Conservation (phyloP, 2,329 filamentous ascomycete species). For the Dissoconium aciculare region DNA sequence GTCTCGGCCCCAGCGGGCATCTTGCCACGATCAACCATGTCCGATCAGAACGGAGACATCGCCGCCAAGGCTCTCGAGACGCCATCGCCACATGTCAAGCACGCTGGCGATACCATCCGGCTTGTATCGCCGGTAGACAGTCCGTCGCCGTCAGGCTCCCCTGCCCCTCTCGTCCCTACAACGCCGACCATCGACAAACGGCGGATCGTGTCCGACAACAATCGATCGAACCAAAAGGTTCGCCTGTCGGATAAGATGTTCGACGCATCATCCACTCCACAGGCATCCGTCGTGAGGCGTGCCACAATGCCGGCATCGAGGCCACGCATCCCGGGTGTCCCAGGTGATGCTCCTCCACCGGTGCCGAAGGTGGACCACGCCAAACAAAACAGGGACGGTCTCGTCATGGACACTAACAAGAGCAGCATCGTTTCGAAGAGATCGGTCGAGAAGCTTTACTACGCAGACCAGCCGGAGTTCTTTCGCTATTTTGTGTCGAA, state of each 20-base stretch:
- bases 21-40: too few relatives aligned
- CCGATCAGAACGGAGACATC: too few relatives aligned
- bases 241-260: neutral
- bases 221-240: conserved; percentile 1
- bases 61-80: too few relatives aligned
- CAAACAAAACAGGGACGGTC: conserved; percentile 21
- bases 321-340: conserved; percentile 10
- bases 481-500: conserved; percentile 80
- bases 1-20: too few relatives aligned
- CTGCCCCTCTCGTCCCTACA: too few relatives aligned
- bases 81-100: too few relatives aligned
- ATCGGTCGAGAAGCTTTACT: conserved; percentile 81
- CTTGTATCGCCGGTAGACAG: too few relatives aligned
- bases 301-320: conserved; percentile 2
- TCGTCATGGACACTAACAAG: conserved; percentile 53
- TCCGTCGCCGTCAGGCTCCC: too few relatives aligned
- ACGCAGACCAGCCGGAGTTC: conserved; percentile 61
- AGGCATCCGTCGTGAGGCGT: neutral
- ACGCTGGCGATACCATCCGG: too few relatives aligned
- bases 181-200: too few relatives aligned
- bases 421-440: conserved; percentile 86
- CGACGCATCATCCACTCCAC: neutral
- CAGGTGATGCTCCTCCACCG: conserved; percentile 3
- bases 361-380: conserved; percentile 11
- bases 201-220: neutral